Percentiles rank a stretch among this genome's conserved stretches.
Conservation (phyloP, 768 basidiomycete genomes). For the Tulasnella calospora region DNA sequence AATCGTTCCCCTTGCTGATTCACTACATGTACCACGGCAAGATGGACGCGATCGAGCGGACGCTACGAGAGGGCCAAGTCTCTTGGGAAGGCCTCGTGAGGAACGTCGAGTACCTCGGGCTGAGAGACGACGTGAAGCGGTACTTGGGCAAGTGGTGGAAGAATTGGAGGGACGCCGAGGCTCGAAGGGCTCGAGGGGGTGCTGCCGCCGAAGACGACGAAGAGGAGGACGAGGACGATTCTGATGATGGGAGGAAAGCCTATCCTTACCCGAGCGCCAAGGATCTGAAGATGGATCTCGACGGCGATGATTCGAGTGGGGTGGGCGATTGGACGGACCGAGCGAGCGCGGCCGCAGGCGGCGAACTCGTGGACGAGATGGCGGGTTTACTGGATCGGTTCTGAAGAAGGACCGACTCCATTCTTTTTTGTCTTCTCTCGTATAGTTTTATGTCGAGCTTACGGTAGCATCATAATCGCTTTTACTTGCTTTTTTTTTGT, state of each 20-base stretch:
- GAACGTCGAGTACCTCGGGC: constrained; percentile 83
- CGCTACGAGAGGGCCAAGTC: constrained; percentile 57
- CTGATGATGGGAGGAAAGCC: neutral
- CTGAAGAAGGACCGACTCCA: neutral
- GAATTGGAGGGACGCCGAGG: constrained; percentile 21
- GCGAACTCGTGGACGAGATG: constrained; percentile 22
- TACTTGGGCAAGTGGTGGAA: constrained; percentile 25
- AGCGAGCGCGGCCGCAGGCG: neutral
- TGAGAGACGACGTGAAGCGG: constrained; percentile 65
- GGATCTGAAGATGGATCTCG: constrained; percentile 21
- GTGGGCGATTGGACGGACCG: constrained; percentile 8
- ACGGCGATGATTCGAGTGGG: neutral
- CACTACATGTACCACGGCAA: constrained; percentile 82
- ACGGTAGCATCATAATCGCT: neutral
- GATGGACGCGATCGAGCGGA: constrained; percentile 58
- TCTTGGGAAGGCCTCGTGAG: constrained; percentile 84
- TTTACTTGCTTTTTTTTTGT: neutral
- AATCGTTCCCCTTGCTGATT: constrained; percentile 64
- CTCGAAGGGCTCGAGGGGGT: neutral
- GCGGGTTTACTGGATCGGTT: constrained; percentile 22
- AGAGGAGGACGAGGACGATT: constrained; percentile 3
- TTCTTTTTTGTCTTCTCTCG: neutral
- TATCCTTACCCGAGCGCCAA: constrained; percentile 5
- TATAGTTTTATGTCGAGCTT: neutral
- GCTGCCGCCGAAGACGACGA: neutral